phyloP scores from a whole-genome alignment of 441 rosid species.

The Pelargonium fulgidum region DNA sequence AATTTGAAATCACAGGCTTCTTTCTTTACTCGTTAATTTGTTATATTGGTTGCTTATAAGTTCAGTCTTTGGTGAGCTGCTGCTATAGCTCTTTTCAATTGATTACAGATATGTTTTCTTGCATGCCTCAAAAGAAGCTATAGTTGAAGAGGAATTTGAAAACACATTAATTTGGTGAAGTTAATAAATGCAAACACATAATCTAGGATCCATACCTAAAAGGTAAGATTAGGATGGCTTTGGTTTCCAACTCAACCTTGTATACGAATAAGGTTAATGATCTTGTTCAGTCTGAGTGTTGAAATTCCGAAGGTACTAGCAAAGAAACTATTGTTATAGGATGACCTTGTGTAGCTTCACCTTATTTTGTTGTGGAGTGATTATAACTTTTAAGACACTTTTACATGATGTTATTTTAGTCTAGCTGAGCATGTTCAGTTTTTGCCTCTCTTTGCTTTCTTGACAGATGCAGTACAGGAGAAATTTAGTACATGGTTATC shows the following conservation, averaged over 20 bases:
- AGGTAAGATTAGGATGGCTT: background rate
- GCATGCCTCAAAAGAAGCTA: constrained; percentile 2
- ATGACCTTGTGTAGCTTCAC: too few relatives aligned
- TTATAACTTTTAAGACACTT: background rate
- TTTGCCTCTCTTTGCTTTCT: constrained; percentile 7
- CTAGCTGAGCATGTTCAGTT: constrained; percentile 13
- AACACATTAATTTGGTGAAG: background rate
- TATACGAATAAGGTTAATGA: background rate
- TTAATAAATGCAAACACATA: background rate
- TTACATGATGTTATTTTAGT: constrained; percentile 13
- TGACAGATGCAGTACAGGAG: constrained; percentile 66
- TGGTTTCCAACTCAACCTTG: background rate
- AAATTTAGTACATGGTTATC: constrained; percentile 66
- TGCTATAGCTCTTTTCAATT: background rate
- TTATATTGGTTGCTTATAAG: constrained; percentile 1
- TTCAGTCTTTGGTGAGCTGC: background rate
- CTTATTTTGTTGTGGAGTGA: too few relatives aligned
- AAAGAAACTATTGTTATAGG: too few relatives aligned
- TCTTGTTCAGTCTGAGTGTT: too few relatives aligned
- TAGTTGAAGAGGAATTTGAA: too few relatives aligned
- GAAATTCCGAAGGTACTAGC: too few relatives aligned
- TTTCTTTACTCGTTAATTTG: background rate
- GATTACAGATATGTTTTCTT: background rate
- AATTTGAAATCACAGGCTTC: background rate
- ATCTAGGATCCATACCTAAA: background rate